Percentiles rank a stretch among this genome's conserved stretches.
These are phyloP conservation scores for Blastobotrys persicus DNA, from an alignment of 1,139 yeast species.

Conservation along the genomic window DNA sequence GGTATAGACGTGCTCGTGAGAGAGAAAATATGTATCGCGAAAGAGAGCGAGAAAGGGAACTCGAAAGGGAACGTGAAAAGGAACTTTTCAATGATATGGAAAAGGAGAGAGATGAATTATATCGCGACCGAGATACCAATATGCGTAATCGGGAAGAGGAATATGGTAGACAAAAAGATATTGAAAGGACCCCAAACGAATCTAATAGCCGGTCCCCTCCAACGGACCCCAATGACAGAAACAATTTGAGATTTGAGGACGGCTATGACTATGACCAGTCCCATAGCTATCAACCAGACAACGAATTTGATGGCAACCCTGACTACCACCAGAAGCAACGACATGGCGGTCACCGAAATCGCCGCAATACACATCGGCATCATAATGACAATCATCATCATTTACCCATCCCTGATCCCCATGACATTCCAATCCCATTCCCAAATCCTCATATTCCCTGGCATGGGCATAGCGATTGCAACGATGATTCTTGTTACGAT, in stretches of 20 bases:
- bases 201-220: background rate
- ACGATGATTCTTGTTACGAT: conserved; percentile 2
- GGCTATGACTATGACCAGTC: conserved; percentile 1
- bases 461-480: conserved; percentile 10
- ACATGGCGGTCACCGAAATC: conserved; percentile 2
- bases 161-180: background rate
- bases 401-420: conserved; percentile 3
- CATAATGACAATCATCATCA: conserved; percentile 1
- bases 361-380: conserved; percentile 2
- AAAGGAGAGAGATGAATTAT: background rate
- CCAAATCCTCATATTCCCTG: conserved; percentile 8
- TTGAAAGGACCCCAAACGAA: background rate
- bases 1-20: background rate
- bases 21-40: background rate
- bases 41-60: conserved; percentile 6
- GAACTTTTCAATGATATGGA: background rate
- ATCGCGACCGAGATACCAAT: background rate
- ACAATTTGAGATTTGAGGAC: conserved; percentile 4
- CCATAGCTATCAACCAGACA: background rate
- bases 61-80: background rate
- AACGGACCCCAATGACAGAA: background rate
- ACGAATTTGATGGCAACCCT: conserved; percentile 1
- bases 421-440: conserved; percentile 6
- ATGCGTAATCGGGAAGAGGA: background rate
- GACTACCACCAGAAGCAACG: background rate